Base-by-base conservation (phyloP, 2,329 filamentous ascomycete species). In the Claviceps spartinae region DNA sequence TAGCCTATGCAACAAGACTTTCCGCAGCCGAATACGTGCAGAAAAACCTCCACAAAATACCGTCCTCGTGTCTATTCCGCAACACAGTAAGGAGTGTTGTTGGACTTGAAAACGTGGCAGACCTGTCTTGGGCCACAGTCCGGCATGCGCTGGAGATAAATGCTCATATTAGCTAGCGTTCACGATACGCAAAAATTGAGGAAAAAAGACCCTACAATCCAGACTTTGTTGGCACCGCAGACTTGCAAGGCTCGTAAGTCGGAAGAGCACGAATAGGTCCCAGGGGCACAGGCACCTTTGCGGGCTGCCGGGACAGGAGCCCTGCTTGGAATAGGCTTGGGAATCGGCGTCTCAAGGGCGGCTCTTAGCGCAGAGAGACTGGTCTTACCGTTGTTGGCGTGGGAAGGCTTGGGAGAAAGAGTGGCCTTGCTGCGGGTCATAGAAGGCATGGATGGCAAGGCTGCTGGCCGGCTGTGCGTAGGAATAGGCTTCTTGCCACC, bases 71-170 rank as follows among this genome's bases (percentile, higher is more conserved):
- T 34, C 30, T 34, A 34, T 34, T 43, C 18, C 41, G 49, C 20
- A n/a, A 51, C 20, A 37, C 49, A 51, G 42, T 51, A 51, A 20
- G 49, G 49, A 8, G 42, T 47, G 14, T 51, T 51, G 49, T 51
- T 51, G 22, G 36, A 14, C 5, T 46, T 22, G 49, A 36, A 42
- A 11, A 51, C 16, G 43, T 42, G 34, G 49, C 49, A 51, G 2
- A 22, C 22, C 22, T 45, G 18, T 38, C 43, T 44, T 16, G 43
- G 22, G 37, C 37, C 22, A 16, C 49, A 51, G 8, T 47, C 36
- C 14, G 22, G 16, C 9, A 45, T 14, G 44, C 14, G 34, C 49
- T 51, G 8, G 7, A 26, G 14, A 7, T 8, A 34, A 11, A 11
- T 4, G 8, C 30, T 34, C 14, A 36, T 38, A 7, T 38, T 24